Conservation (phyloP, 2,329 filamentous ascomycete species). For the Epichloe baconii region DNA sequence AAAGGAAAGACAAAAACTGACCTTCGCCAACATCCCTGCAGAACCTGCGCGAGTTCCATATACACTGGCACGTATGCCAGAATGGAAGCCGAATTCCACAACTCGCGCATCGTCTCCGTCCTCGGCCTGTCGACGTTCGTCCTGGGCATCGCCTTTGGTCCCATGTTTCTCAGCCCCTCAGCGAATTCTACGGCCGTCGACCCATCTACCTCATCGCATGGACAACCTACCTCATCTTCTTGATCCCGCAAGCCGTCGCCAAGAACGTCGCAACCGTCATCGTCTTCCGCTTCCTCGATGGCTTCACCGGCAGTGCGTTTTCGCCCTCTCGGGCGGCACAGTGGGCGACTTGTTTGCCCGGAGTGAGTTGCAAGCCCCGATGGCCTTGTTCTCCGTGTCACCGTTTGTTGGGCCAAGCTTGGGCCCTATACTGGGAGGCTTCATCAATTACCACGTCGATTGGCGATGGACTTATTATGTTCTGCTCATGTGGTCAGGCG, state of each 20-base stretch:
- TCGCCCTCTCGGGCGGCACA: slow-evolving; percentile 70
- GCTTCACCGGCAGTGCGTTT: slow-evolving; percentile 56
- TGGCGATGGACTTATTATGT: slow-evolving; percentile 84
- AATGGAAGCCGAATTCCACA: slow-evolving; percentile 61
- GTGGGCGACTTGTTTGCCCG: slow-evolving; percentile 67
- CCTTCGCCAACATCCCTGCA: slow-evolving; percentile 17
- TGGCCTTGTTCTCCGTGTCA: slow-evolving; percentile 64
- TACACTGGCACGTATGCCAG: slow-evolving; percentile 75
- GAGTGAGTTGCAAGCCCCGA: slow-evolving; percentile 60
- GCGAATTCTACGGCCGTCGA: slow-evolving; percentile 70
- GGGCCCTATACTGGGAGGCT: slow-evolving; percentile 56
- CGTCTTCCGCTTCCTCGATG: slow-evolving; percentile 64
- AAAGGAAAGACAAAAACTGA: neutral
- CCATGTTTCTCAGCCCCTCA: slow-evolving; percentile 49
- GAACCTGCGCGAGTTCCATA: slow-evolving; percentile 75
- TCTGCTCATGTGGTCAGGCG: slow-evolving; percentile 67
- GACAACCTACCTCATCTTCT: slow-evolving; percentile 61
- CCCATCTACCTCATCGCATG: slow-evolving; percentile 71
- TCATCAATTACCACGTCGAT: slow-evolving; percentile 61
- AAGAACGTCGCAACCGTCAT: slow-evolving; percentile 71
- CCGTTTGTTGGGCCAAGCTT: slow-evolving; percentile 51
- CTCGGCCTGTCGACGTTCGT: slow-evolving; percentile 76
- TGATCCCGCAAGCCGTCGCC: slow-evolving; percentile 73
- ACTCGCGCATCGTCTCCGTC: slow-evolving; percentile 59
- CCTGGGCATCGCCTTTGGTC: slow-evolving; percentile 54